phyloP scores from a whole-genome alignment of 2,329 filamentous ascomycete genomes.

The Venturia pyrina region DNA sequence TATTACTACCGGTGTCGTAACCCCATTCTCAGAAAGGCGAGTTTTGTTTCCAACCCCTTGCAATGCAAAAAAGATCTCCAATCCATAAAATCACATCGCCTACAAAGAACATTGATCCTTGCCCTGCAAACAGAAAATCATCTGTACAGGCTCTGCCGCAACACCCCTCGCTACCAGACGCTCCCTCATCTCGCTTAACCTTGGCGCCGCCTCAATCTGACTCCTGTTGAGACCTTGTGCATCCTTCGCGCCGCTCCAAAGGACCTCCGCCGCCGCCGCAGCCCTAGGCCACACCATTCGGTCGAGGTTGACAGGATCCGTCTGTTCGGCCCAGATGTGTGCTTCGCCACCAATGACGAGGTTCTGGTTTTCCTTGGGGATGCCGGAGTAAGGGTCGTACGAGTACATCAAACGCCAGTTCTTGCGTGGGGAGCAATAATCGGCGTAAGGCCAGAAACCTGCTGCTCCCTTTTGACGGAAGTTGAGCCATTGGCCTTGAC shows the following conservation, averaged over 20 bases:
- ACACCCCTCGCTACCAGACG: slow-evolving; percentile 61
- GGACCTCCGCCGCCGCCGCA: slow-evolving; percentile 63
- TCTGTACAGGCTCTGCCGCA: slow-evolving; percentile 54
- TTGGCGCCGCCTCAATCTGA: slow-evolving; percentile 57
- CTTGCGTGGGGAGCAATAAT: slow-evolving; percentile 74
- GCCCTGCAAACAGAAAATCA: slow-evolving; percentile 60
- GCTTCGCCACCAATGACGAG: slow-evolving; percentile 74
- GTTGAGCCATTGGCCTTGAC: slow-evolving; percentile 69
- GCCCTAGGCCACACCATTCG: slow-evolving; percentile 68
- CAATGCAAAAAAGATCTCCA: background rate
- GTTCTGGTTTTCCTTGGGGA: slow-evolving; percentile 51
- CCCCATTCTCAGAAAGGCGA: background rate
- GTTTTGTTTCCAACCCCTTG: background rate
- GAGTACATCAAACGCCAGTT: slow-evolving; percentile 75
- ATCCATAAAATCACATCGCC: background rate
- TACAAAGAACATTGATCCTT: slow-evolving; percentile 21
- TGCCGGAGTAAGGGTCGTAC: slow-evolving; percentile 60
- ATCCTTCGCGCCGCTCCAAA: slow-evolving; percentile 68
- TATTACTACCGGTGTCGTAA: too few species aligned
- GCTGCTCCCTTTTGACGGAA: slow-evolving; percentile 47
- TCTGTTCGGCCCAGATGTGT: slow-evolving; percentile 71
- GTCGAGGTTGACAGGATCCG: slow-evolving; percentile 67
- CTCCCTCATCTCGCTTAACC: slow-evolving; percentile 68
- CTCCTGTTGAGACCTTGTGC: slow-evolving; percentile 57
- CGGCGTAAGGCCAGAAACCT: slow-evolving; percentile 57